Evolutionary conservation across 306 rosid genomes (phyloP), one percentile per base, ranked within the genome.

Genomic region (Quercus ilex): DNA sequence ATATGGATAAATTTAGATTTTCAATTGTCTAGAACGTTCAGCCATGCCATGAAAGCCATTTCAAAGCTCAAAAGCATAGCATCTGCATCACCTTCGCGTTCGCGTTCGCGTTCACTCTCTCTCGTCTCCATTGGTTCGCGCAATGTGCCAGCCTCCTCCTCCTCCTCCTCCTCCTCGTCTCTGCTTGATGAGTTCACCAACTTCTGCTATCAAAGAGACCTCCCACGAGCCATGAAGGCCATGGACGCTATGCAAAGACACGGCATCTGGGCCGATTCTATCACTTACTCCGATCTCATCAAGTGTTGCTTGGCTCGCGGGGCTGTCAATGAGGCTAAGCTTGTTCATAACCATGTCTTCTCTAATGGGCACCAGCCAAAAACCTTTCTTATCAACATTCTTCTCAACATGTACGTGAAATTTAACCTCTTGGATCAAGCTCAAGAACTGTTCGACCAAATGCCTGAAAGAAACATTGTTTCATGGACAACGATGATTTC

Each of bases 401-500:
- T 94, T 58, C 79, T 92, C 19, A 87, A 77, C 6, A 91, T 94
- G 98, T 92, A 91, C 20, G 92, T 86, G 0, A 94, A 88, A 74
- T 90, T 92, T 71, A 81, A 78, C 74, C 81, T 92, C 20, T 76
- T 91, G 82, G 92, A 88, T 31, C 92, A 94, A 75, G 99, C 97
- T 23, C 84, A 75, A 38, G 12, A 68, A 2, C 71, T 94, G 93
- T 94, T 91, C 63, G 91, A 94, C 55, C 41, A 86, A 91, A 94
- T 94, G 97, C 89, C 87, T 71, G 92, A 88, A 19, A 84, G 97
- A 55, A 90, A 94, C 55, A 95, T 94, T 25, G 86, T 94, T 69
- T 89, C 97, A 0, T 94, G 97, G 97, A 91, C 97, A 1, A 92
- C 97, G 1, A 84, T 92, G 73, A 90, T 92, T 74, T 84, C 93